Base-by-base conservation (phyloP, 371 early-diverging fungal species). In the Mortierella sp. region DNA sequence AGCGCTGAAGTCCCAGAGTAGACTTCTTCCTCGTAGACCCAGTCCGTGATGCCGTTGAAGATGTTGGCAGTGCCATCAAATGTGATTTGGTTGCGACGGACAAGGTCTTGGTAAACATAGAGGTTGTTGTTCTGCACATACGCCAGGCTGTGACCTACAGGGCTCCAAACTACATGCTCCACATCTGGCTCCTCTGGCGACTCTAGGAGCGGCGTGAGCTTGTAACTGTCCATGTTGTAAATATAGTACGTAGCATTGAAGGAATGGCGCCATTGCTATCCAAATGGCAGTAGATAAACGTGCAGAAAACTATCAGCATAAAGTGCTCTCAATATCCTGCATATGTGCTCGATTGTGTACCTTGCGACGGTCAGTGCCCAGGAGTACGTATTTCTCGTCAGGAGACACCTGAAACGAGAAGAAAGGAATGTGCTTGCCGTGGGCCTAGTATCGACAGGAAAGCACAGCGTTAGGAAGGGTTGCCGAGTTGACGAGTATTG, bases 21-120 rank as follows among this genome's bases (percentile, higher is more conserved):
- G 1, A 98, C 93, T 68, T 98, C 97, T 78, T 98, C 97, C 80
- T 97, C 98, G 67, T 98, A 98, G 1, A 98, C 97, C 99, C 99
- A 99, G 80, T 98, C 99, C 26, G 96, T 90, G 14, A 97, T 83
- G 9, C 98, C 99, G 73, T 98, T 97, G 72, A 96, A 92, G n/a
- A 96, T 86, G 8, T 83, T 84, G 26, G 78, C 79, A 19, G 92
- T 90, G 9, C 98, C 98, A 76, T 96, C 96, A 62, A 82, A 85
- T 0, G 98, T 97, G 32, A 98, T 78, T 46, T 89, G 90, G 39
- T 83, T 86, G 47, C 92, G 88, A 6, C 80, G 79, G 46, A 72
- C 58, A 56, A 92, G 82, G 56, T 93, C 90, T 12, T 91, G 80
- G 9, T 81, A 85, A 4, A 96, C 84, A 75, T 90, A 95, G 6